Evolutionary conservation across 1,284 basidiomycete species (phyloP).

Genomic region (Pisolithus thermaeus): DNA sequence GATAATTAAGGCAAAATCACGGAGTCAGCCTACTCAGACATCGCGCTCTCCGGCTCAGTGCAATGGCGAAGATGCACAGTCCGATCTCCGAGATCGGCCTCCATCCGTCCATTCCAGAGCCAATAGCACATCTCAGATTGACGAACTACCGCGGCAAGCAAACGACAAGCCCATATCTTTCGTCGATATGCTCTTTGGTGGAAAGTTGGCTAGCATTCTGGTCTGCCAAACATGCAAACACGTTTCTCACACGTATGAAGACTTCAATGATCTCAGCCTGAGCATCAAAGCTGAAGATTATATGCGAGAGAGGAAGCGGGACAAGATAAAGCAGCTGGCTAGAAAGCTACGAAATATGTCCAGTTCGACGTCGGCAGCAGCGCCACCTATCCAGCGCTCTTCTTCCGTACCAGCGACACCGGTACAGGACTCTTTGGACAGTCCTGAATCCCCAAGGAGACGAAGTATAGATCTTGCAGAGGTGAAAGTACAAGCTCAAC

Average conservation of each 20-base stretch:
- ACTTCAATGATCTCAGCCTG: constrained; percentile 89
- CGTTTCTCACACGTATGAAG: constrained; percentile 83
- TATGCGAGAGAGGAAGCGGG: constrained; percentile 57
- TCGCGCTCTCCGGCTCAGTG: constrained; percentile 7
- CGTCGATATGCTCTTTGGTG: constrained; percentile 86
- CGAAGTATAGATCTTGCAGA: constrained; percentile 40
- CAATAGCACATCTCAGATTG: not conserved
- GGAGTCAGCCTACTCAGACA: constrained; percentile 39
- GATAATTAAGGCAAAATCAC: constrained; percentile 69
- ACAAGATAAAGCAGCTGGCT: constrained; percentile 68
- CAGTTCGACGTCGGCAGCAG: constrained; percentile 20
- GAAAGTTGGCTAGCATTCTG: constrained; percentile 81
- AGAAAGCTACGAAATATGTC: constrained; percentile 47
- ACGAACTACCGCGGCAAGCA: constrained; percentile 5
- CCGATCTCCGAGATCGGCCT: not conserved
- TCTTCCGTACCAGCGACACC: constrained; percentile 51
- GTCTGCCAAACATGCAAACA: constrained; percentile 92
- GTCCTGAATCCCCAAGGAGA: constrained; percentile 27
- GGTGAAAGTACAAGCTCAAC: constrained; percentile 17
- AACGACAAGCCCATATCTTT: constrained; percentile 63
- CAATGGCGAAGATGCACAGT: constrained; percentile 13
- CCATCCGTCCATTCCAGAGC: constrained; percentile 1
- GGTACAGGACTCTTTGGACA: constrained; percentile 20
- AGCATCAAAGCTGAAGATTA: constrained; percentile 81
- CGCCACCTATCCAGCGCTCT: constrained; percentile 34